Percentiles rank a stretch among this genome's conserved stretches.
Conservation (phyloP, 1,284 basidiomycete species). For the Fomitiporia mediterranea region DNA sequence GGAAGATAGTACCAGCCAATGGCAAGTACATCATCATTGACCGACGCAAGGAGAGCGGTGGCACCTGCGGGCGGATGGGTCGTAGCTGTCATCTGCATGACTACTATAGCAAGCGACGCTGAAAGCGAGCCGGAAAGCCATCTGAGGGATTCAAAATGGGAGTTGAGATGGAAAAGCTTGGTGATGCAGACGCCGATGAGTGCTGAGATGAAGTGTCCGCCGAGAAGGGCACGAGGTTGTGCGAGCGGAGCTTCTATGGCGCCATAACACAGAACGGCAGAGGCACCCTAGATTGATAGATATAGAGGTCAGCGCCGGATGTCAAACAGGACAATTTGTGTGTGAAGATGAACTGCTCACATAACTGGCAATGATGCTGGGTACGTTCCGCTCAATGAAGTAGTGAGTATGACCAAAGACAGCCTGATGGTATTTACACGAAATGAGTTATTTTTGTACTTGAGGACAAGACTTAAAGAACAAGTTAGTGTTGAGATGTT, state of each 20-base stretch:
- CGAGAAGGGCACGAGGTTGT: slow-evolving; percentile 55
- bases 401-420: slow-evolving; percentile 46
- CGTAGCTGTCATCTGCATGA: slow-evolving; percentile 53
- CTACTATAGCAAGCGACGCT: slow-evolving; percentile 45
- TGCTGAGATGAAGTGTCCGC: slow-evolving; percentile 53
- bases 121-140: slow-evolving; percentile 56
- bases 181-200: slow-evolving; percentile 51
- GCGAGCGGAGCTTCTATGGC: slow-evolving; percentile 55
- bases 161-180: slow-evolving; percentile 46
- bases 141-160: slow-evolving; percentile 38
- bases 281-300: slow-evolving; percentile 43
- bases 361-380: slow-evolving; percentile 47
- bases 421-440: too few relatives aligned
- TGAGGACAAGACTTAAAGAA: too few relatives aligned
- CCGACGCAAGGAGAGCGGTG: slow-evolving; percentile 44
- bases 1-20: slow-evolving; percentile 62
- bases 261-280: slow-evolving; percentile 55
- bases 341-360: slow-evolving; percentile 28
- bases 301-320: not conserved
- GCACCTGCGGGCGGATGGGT: slow-evolving; percentile 61
- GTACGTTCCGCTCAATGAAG: slow-evolving; percentile 44
- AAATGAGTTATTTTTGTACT: too few relatives aligned
- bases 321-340: not conserved
- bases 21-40: slow-evolving; percentile 39
- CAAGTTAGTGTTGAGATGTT: not conserved